Evolutionary conservation across 2,329 filamentous ascomycete genomes (phyloP), one percentile per base, ranked within the genome.

Genomic region (Apiospora pterosperma): DNA sequence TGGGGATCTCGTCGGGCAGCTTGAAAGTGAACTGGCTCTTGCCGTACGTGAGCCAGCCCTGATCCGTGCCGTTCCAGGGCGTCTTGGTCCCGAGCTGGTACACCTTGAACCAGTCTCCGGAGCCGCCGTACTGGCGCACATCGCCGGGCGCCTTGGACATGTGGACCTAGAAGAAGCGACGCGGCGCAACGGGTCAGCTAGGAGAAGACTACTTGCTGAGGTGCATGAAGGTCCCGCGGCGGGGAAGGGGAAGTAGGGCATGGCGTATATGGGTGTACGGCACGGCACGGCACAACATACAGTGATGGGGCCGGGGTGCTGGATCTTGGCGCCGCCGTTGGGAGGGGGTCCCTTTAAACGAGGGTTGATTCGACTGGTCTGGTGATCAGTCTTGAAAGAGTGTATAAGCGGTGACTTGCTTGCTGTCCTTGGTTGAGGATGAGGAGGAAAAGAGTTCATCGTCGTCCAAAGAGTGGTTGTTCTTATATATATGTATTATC

Each of bases 31-130:
- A 60, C 58, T 60, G 58, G 34, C 58, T 60, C n/a, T 19, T n/a
- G 58, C 31, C 58, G 12, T 36, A 25, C 36, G 36, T 39, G 11
- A 60, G 58, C 58, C 58, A 60, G 34, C 58, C 36, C 36, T 60
- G 58, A 25, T 60, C 58, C n/a, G 58, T 60, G 58, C 58, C 58
- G 58, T 60, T 19, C 58, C 34, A 60, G 34, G 58, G 36, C n/a
- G 38, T 36, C 58, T 23, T 38, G 36, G 36, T 39, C n/a, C 58
- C 58, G 34, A 60, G 58, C 58, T 60, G 58, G 34, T 38, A 60
- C 34, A 60, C 36, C 16, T 60, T 60, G 58, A 60, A 60, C 58
- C 58, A 60, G 58, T 60, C 34, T 23, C 58, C 58, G n/a, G n/a
- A 23, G 58, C 58, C 58, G 21, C 25, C n/a, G 58, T 60, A 60